Base-by-base conservation (phyloP, 768 basidiomycete species). In the Lentinula sp. region DNA sequence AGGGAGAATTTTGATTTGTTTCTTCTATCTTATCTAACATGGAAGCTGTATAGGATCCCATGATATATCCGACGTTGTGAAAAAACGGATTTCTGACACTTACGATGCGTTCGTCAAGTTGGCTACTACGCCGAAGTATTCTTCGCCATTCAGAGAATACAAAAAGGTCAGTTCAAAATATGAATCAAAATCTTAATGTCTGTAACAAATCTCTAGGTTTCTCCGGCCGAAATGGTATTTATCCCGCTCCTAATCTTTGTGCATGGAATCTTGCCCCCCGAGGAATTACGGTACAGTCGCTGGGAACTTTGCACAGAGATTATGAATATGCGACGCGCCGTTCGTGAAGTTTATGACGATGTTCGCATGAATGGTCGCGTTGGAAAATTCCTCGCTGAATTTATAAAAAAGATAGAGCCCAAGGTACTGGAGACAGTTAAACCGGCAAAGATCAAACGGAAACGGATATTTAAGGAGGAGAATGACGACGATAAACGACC, bases 321-420 rank as follows among this genome's bases (percentile, higher is more conserved):
- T 5, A n/a, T 32, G 8, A 42, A 49, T 4, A 35, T 59, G 45
- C 45, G 57, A 42, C 33, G 10, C 12, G 0, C 12, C 36, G 57
- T 59, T 37, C 57, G 57, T 18, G 4, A 33, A 10, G 6, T 35
- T 10, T 28, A 49, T 32, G 32, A 32, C 32, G 57, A 59, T 32
- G 37, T 59, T 49, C 57, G 57, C 45, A 46, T 59, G 57, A 59
- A 59, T 32, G 7, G 16, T 32, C 57, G 57, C 18, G 13, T 59
- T 35, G 57, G 57, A 36, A 49, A 49, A 33, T 23, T 18, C 41
- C 28, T 59, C 4, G 28, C 49, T 9, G 57, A 59, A 6, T 59
- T n/a, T 49, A 46, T 59, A 32, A 48, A 41, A 13, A 32, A 28
- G 18, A 33, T 59, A 46, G 15, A 56, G 16, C 12, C 5, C 1